A percentile compares a stretch with the other conserved stretches of the same genome.
Evolutionary conservation across 495 filamentous ascomycete genomes (phyloP).

Genomic region (Hypoxylon intermedium): DNA sequence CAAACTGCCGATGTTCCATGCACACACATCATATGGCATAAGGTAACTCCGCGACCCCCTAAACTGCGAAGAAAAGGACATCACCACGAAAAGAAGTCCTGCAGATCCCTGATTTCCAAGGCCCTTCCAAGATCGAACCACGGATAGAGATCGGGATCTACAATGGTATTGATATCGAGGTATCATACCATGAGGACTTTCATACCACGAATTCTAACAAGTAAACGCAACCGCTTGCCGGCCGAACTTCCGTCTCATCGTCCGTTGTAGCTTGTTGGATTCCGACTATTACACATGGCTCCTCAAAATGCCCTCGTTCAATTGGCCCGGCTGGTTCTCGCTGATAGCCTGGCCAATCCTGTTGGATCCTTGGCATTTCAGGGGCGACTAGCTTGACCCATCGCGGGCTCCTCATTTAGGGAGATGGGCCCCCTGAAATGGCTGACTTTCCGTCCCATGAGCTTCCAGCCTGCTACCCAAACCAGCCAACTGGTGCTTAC

Average conservation of each 20-base stretch:
- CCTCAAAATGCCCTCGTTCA: neutral
- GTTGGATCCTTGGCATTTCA: slow-evolving; percentile 31
- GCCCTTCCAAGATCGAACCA: too few species aligned
- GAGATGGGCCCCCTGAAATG: slow-evolving; percentile 25
- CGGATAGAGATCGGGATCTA: too few species aligned
- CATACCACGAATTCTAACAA: too few species aligned
- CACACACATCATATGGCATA: too few species aligned
- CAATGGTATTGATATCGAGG: too few species aligned
- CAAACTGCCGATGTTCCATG: slow-evolving; percentile 5
- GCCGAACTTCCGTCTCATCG: neutral
- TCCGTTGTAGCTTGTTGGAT: neutral
- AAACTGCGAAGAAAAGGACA: too few species aligned
- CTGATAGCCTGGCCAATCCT: slow-evolving; percentile 14
- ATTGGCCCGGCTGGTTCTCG: slow-evolving; percentile 16
- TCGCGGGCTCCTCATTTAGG: slow-evolving; percentile 4
- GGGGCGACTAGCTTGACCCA: slow-evolving; percentile 22
- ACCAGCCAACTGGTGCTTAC: slow-evolving; percentile 17
- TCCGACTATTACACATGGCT: neutral
- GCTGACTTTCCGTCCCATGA: neutral
- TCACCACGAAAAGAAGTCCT: too few species aligned
- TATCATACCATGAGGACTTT: too few species aligned
- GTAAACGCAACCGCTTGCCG: neutral
- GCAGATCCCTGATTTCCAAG: too few species aligned
- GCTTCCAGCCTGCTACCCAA: neutral
- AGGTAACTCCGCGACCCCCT: too few species aligned